These are phyloP conservation scores for Moesziomyces sp. DNA, from an alignment of 1,284 basidiomycete genomes.

Conservation along the genomic window DNA sequence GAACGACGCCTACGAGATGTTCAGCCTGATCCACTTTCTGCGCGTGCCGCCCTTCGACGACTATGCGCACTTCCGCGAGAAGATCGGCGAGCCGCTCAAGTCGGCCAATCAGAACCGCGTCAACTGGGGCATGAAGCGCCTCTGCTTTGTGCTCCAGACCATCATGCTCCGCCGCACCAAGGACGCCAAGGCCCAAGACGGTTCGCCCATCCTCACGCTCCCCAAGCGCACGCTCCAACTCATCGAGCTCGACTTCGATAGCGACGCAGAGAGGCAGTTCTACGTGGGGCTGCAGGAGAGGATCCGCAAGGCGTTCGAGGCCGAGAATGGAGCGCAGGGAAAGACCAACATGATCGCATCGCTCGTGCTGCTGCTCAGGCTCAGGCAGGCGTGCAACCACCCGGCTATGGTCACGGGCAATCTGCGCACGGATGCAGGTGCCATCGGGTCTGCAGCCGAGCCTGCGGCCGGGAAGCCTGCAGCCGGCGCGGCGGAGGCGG, in stretches of 20 bases:
- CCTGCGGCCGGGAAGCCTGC: not conserved
- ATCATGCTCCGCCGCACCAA: constrained; percentile 93
- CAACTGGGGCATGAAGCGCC: constrained; percentile 64
- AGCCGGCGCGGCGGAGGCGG: constrained; percentile 8
- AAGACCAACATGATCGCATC: constrained; percentile 84
- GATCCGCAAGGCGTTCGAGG: constrained; percentile 76
- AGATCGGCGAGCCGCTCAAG: constrained; percentile 80
- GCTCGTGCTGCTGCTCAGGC: constrained; percentile 81
- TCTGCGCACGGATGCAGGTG: constrained; percentile 29
- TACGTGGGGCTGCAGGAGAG: constrained; percentile 81
- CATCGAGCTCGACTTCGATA: constrained; percentile 71
- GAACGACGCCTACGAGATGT: constrained; percentile 90
- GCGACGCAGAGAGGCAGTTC: constrained; percentile 79
- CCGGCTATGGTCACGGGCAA: constrained; percentile 52
- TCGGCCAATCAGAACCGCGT: constrained; percentile 55
- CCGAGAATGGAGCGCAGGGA: constrained; percentile 69
- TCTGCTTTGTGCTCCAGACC: constrained; percentile 80
- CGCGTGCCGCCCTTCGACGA: constrained; percentile 84
- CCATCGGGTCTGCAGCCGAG: constrained; percentile 26
- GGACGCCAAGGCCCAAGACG: constrained; percentile 74
- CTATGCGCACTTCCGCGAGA: constrained; percentile 80
- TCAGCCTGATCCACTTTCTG: constrained; percentile 87
- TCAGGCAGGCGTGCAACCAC: constrained; percentile 77
- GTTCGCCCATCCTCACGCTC: constrained; percentile 83
- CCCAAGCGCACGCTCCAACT: constrained; percentile 80